Evolutionary conservation across 331 rosid species (phyloP).

Genomic region (Rhamnella rubrinervis): DNA sequence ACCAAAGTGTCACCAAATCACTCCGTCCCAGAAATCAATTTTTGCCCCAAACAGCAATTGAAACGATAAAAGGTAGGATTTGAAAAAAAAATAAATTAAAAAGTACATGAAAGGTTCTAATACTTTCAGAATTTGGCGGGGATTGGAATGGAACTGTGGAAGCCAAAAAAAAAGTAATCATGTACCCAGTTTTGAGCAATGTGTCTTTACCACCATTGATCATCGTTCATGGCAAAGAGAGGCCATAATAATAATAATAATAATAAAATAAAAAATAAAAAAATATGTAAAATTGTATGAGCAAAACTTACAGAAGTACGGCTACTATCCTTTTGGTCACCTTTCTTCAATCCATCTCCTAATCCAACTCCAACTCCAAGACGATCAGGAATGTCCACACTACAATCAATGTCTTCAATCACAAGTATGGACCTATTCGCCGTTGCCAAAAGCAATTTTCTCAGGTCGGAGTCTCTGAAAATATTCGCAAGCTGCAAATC

Average conservation of each 20-base stretch:
- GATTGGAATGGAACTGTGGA: too few species aligned
- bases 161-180: too few species aligned
- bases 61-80: neutral
- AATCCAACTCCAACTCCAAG: neutral
- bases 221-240: too few species aligned
- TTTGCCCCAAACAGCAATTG: too few species aligned
- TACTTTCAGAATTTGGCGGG: too few species aligned
- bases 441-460: conserved; percentile 56
- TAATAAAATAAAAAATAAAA: neutral
- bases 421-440: conserved; percentile 78
- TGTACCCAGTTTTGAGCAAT: too few species aligned
- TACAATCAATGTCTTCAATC: conserved; percentile 86
- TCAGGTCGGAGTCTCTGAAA: conserved; percentile 56
- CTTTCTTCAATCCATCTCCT: conserved; percentile 37
- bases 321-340: conserved; percentile 39
- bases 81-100: neutral
- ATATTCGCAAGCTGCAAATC: conserved; percentile 69
- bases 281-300: neutral
- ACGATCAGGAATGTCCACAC: conserved; percentile 60
- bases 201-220: too few species aligned
- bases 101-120: too few species aligned
- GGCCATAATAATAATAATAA: neutral
- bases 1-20: conserved; percentile 11
- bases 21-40: neutral
- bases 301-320: conserved; percentile 3